These are phyloP conservation scores for Ogataea corticis DNA, from an alignment of 805 yeast genomes.

Conservation along the genomic window DNA sequence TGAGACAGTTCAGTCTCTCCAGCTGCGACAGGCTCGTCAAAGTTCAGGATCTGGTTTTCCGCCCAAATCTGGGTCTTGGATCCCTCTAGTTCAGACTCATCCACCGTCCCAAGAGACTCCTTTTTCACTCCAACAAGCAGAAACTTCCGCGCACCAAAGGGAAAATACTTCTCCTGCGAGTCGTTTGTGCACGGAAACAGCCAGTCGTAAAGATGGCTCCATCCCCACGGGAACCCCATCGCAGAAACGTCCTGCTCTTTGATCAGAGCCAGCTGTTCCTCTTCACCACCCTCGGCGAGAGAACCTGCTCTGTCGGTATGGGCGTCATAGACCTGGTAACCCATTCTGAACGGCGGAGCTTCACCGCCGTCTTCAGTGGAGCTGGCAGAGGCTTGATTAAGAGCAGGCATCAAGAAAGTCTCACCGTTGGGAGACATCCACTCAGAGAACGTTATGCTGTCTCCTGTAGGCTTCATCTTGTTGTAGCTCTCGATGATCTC, in stretches of 20 bases:
- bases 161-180: constrained; percentile 20
- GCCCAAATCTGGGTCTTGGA: constrained; percentile 7
- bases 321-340: constrained; percentile 16
- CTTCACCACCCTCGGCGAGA: constrained; percentile 6
- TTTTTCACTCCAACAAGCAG: constrained; percentile 25
- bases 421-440: constrained; percentile 32
- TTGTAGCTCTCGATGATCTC: constrained; percentile 23
- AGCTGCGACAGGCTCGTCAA: background rate
- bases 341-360: constrained; percentile 13
- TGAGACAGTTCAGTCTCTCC: background rate
- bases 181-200: constrained; percentile 8
- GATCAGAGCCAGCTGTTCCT: constrained; percentile 16
- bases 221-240: constrained; percentile 31
- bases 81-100: constrained; percentile 3
- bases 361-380: constrained; percentile 1
- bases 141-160: constrained; percentile 31
- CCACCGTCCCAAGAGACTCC: constrained; percentile 9
- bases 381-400: background rate
- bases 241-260: constrained; percentile 30
- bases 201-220: constrained; percentile 20
- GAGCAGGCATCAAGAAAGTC: constrained; percentile 26
- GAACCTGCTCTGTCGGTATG: constrained; percentile 3
- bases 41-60: constrained; percentile 1
- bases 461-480: constrained; percentile 10
- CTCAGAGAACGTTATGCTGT: constrained; percentile 21